Evolutionary conservation across 768 basidiomycete species (phyloP), one percentile per base, ranked within the genome.

Genomic region (Gyrodon lividus): DNA sequence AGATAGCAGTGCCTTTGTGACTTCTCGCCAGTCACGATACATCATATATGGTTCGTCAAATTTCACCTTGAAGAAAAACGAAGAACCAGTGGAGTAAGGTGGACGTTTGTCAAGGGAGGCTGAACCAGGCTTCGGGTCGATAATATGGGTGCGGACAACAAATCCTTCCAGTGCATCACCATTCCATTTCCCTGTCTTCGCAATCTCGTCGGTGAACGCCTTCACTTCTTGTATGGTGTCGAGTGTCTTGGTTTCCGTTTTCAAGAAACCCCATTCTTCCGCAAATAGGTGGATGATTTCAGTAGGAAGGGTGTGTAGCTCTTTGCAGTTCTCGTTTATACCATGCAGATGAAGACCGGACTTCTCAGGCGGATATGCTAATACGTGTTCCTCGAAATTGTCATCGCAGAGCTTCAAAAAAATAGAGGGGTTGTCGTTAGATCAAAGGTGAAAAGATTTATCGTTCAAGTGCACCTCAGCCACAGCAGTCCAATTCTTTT

Each of bases 31-130:
- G 65, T 95, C 91, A 49, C 97, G 87, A 71, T 97, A 98, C 84
- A 96, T 95, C 80, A 98, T 85, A 67, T 99, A 99, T 2, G 96
- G 96, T 64, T 98, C 92, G 69, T 98, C 94, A 69, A 98, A 98
- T 67, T 99, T 99, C 73, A 98, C 79, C 66, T 99, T 99, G 84
- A 97, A 98, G 79, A 99, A 98, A 77, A 98, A 96, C 0, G 92
- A 87, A 2, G 88, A 83, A 26, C 87, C 91, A 1, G 84, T 70
- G 0, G 76, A 67, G 63, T 98, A 97, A 0, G 93, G 94, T 1
- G 81, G 77, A 19, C 66, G 59, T 48, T 54, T 62, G 41, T 60
- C 62, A 24, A 60, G 67, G 45, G 66, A 69, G 0, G 63, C 52
- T 9, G 57, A 57, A 6, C 55, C 61, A 2, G 63, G 65, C 23